Conservation (phyloP, 2,329 filamentous ascomycete genomes). For the Periglandula ipomoeae region DNA sequence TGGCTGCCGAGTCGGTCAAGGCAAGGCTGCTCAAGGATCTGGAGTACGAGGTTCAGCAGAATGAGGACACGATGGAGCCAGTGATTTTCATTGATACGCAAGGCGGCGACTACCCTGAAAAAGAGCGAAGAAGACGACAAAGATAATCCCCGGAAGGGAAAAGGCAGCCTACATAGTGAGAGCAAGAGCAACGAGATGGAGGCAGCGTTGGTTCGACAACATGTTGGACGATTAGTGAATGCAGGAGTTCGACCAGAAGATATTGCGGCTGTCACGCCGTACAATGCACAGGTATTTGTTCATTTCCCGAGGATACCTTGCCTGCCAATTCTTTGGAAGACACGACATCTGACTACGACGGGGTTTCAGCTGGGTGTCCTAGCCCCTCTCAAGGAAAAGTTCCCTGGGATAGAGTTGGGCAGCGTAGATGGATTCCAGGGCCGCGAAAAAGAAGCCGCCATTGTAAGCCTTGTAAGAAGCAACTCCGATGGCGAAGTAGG, state of each 20-base stretch:
- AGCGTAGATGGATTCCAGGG: constrained; percentile 97
- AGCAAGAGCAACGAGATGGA: constrained; percentile 93
- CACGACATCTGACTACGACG: constrained; percentile 6
- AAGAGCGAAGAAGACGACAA: constrained; percentile 64
- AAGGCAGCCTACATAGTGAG: constrained; percentile 36
- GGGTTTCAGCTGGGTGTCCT: constrained; percentile 59
- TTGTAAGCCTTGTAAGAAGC: constrained; percentile 89
- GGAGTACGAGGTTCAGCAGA: constrained; percentile 66
- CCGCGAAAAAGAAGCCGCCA: constrained; percentile 89
- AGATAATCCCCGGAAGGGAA: constrained; percentile 33
- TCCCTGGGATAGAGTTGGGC: constrained; percentile 83
- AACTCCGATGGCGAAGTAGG: constrained; percentile 83
- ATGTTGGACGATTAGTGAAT: constrained; percentile 66
- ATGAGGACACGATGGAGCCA: constrained; percentile 79
- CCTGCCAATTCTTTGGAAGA: too few relatives aligned
- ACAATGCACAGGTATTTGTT: constrained; percentile 79
- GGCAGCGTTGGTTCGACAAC: constrained; percentile 67
- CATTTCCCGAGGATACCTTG: too few relatives aligned
- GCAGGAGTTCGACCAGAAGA: constrained; percentile 75
- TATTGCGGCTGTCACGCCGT: constrained; percentile 90
- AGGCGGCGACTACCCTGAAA: constrained; percentile 84
- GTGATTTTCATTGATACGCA: constrained; percentile 95
- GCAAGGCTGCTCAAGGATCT: constrained; percentile 66
- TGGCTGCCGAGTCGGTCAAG: constrained; percentile 74
- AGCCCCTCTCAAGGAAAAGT: constrained; percentile 70